Evolutionary conservation across 2,329 filamentous ascomycete genomes (phyloP).

Genomic region (Allantophomopsis lycopodina): DNA sequence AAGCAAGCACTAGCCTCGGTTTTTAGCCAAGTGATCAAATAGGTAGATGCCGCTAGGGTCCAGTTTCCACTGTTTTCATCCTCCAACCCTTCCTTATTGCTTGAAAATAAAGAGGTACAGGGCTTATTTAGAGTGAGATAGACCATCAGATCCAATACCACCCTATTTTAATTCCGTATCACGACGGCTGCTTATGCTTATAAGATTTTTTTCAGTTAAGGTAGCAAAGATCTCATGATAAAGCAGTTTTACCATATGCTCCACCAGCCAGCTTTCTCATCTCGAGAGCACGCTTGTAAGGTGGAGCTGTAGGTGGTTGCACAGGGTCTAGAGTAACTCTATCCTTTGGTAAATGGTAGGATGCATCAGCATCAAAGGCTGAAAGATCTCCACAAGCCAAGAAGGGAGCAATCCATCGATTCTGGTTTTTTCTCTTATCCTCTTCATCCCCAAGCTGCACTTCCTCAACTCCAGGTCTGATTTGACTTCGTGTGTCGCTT

Average conservation of each 20-base stretch:
- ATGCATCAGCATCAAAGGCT: conserved; percentile 89
- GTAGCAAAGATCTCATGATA: not conserved
- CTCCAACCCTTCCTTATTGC: too few relatives aligned
- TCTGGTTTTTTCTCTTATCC: conserved; percentile 33
- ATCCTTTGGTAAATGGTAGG: conserved; percentile 77
- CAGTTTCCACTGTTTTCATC: too few relatives aligned
- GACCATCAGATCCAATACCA: too few relatives aligned
- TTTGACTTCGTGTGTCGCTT: conserved; percentile 5
- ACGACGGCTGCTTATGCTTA: too few relatives aligned
- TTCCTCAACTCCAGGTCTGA: conserved; percentile 12
- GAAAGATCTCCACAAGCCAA: conserved; percentile 95
- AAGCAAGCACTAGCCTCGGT: too few relatives aligned
- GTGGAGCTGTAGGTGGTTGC: conserved; percentile 89
- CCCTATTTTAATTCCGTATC: too few relatives aligned
- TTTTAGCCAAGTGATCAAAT: too few relatives aligned
- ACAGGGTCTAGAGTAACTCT: conserved; percentile 82
- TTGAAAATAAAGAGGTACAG: too few relatives aligned
- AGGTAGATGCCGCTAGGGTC: too few relatives aligned
- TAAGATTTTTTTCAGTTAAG: not conserved
- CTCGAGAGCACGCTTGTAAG: conserved; percentile 85
- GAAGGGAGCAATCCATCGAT: conserved; percentile 83
- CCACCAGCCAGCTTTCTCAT: conserved; percentile 64
- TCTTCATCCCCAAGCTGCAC: conserved; percentile 14
- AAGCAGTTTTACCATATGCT: conserved; percentile 26
- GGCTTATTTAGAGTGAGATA: too few relatives aligned